phyloP scores from a whole-genome alignment of 2,329 filamentous ascomycete species.

The Hymenoscyphus fructigenus region DNA sequence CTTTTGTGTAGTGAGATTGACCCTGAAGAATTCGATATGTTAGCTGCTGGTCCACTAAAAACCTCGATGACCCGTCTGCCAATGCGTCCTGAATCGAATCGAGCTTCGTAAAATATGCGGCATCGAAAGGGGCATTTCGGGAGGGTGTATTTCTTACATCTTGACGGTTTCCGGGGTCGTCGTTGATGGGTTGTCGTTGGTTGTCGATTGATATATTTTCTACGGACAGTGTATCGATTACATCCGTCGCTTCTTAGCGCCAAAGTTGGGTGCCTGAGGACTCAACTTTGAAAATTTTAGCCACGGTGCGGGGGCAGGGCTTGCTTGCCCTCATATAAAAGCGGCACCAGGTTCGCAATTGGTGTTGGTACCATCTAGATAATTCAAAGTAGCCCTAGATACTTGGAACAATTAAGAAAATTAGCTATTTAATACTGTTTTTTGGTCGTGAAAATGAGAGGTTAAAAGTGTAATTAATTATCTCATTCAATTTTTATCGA shows the following conservation, averaged over 20 bases:
- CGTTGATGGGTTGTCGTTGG: conserved; percentile 33
- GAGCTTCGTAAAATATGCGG: background rate
- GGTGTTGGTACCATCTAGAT: too few relatives aligned
- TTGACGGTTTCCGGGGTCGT: conserved; percentile 35
- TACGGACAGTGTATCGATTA: conserved; percentile 9
- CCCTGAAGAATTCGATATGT: conserved; percentile 59
- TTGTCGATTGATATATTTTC: conserved; percentile 14
- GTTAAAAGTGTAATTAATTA: too few relatives aligned
- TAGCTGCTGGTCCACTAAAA: conserved; percentile 21
- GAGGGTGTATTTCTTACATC: conserved; percentile 31
- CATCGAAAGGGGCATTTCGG: background rate
- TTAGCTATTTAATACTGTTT: too few relatives aligned
- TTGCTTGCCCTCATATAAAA: background rate
- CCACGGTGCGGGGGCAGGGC: background rate
- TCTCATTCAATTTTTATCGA: too few relatives aligned
- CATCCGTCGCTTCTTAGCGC: background rate
- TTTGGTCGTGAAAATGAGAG: too few relatives aligned
- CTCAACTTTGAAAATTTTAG: background rate
- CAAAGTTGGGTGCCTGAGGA: background rate
- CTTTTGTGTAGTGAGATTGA: conserved; percentile 99
- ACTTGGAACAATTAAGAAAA: too few relatives aligned
- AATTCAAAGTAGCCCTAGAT: too few relatives aligned
- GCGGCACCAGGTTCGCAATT: too few relatives aligned
- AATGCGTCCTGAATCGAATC: background rate
- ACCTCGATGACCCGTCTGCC: conserved; percentile 24